Conservation (phyloP, 2,329 filamentous ascomycete genomes). For the Zymoseptoria crescenta region DNA sequence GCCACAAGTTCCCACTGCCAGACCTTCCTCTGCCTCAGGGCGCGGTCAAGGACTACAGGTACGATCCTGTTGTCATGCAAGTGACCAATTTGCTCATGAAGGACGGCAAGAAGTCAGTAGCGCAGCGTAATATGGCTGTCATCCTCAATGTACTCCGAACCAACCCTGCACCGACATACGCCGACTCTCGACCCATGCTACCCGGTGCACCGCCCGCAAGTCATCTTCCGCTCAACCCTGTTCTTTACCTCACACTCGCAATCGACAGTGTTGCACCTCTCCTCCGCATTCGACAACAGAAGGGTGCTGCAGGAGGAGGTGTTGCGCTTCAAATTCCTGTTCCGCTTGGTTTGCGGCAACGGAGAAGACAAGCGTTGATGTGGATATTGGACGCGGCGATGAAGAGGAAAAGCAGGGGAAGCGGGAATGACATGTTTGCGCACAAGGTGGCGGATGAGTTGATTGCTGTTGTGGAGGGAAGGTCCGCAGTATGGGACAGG, state of each 20-base stretch:
- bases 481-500: conserved; percentile 76
- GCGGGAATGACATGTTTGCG: conserved; percentile 64
- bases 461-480: conserved; percentile 78
- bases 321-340: conserved; percentile 72
- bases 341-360: conserved; percentile 66
- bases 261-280: conserved; percentile 91
- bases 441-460: conserved; percentile 78
- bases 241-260: conserved; percentile 80
- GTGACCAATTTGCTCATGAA: conserved; percentile 86
- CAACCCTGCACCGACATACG: conserved; percentile 67
- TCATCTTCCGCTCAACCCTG: conserved; percentile 79
- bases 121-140: conserved; percentile 84
- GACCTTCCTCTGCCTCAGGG: conserved; percentile 55
- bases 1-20: conserved; percentile 74
- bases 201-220: conserved; percentile 66
- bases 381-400: conserved; percentile 86
- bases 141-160: conserved; percentile 81
- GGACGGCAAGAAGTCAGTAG: conserved; percentile 80
- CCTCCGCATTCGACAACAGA: conserved; percentile 66
- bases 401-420: conserved; percentile 66
- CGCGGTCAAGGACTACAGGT: conserved; percentile 66
- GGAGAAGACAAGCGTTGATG: conserved; percentile 67
- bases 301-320: conserved; percentile 79
- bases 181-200: conserved; percentile 61
- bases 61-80: conserved; percentile 78